A percentile compares a stretch with the other conserved stretches of the same genome.
Conservation (phyloP, 441 rosid species). For the Melastoma candidum region DNA sequence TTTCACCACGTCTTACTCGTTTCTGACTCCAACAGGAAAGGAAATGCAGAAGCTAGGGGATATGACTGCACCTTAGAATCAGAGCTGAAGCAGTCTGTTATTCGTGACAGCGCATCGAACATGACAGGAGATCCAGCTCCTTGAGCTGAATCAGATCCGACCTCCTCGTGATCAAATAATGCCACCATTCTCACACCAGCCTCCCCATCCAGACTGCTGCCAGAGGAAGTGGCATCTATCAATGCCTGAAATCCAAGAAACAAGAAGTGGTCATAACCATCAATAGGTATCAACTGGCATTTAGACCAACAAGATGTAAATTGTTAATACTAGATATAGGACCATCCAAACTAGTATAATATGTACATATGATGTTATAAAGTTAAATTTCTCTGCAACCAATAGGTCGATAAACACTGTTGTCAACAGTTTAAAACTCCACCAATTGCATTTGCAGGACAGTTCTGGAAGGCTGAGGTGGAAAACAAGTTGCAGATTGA, state of each 20-base stretch:
- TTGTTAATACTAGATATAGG: too few species aligned
- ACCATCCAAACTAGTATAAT: too few species aligned
- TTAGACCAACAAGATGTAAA: too few species aligned
- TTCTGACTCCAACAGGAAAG: background rate
- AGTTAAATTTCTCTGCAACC: too few species aligned
- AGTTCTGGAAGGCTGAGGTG: background rate
- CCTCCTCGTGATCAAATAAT: constrained; percentile 95
- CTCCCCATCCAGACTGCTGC: constrained; percentile 60
- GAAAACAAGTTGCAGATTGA: background rate
- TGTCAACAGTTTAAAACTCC: too few species aligned
- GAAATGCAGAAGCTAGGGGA: background rate
- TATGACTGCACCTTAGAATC: constrained; percentile 47
- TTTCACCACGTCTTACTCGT: too few species aligned
- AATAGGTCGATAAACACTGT: too few species aligned
- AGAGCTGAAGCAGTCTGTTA: constrained; percentile 60
- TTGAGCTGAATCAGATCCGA: constrained; percentile 90
- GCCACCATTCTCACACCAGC: constrained; percentile 94
- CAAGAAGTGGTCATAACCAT: background rate
- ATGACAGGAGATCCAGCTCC: constrained; percentile 98
- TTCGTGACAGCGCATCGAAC: constrained; percentile 86
- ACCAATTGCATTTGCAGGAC: too few species aligned
- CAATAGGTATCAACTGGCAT: background rate
- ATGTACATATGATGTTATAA: too few species aligned
- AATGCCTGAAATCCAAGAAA: constrained; percentile 45
- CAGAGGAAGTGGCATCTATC: constrained; percentile 73